Conservation (phyloP, 306 rosid species). For the Aeschynomene evenia region DNA sequence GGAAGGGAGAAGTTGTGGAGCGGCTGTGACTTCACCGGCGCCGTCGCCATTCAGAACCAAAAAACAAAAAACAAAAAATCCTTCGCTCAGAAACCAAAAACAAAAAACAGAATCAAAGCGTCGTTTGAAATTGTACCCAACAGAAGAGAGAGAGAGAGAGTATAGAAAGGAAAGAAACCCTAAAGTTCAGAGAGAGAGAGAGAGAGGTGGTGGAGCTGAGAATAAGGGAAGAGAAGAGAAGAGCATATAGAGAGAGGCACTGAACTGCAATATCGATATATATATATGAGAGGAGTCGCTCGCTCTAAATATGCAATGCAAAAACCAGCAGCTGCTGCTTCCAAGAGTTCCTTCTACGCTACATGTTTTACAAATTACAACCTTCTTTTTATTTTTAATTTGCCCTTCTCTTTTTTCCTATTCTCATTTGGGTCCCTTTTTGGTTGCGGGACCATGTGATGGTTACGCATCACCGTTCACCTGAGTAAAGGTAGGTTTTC, state of each 20-base stretch:
- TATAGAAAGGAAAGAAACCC: background rate
- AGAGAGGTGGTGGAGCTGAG: background rate
- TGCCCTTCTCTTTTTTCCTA: background rate
- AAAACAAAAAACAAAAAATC: background rate
- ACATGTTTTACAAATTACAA: background rate
- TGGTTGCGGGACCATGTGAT: background rate
- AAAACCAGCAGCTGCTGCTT: background rate
- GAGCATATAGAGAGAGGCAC: background rate
- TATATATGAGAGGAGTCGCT: background rate
- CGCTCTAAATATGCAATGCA: background rate
- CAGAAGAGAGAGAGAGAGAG: background rate
- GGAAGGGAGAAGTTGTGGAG: slow-evolving; percentile 87
- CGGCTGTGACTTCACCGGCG: slow-evolving; percentile 77
- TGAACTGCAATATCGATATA: too few relatives aligned
- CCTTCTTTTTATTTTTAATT: background rate
- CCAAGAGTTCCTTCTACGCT: background rate
- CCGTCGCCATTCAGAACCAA: slow-evolving; percentile 61
- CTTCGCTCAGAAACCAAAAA: background rate
- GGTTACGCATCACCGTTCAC: background rate
- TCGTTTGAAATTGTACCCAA: background rate
- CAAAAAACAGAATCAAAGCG: background rate
- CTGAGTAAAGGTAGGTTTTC: background rate
- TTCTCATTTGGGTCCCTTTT: background rate
- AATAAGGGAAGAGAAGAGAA: background rate
- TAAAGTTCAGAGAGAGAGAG: background rate